A percentile compares a stretch with the other conserved stretches of the same genome.
phyloP scores from a whole-genome alignment of 176 grass and related monocot species.

The Phoenix dactylifera region DNA sequence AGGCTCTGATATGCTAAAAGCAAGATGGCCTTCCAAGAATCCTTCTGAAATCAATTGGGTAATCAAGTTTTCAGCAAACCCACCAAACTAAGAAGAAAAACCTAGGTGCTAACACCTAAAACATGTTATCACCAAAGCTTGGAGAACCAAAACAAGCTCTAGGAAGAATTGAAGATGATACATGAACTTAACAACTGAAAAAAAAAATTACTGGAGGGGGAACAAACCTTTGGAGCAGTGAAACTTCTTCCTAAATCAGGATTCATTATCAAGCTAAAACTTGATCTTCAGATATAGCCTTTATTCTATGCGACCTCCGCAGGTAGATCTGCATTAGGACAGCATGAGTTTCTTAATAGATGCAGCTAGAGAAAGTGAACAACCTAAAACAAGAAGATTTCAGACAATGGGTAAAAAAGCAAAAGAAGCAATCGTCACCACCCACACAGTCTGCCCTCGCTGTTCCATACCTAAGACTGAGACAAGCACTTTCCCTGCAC shows the following conservation, averaged over 20 bases:
- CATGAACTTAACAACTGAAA: too few species aligned
- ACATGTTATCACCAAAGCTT: too few species aligned
- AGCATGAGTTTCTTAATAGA: too few species aligned
- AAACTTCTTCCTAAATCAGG: conserved; percentile 41
- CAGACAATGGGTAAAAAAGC: neutral
- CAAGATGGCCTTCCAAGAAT: conserved; percentile 82
- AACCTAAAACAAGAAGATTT: conserved; percentile 11
- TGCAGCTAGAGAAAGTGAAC: neutral
- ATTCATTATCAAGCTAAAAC: conserved; percentile 47
- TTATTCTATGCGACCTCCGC: neutral
- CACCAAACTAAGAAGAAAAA: neutral
- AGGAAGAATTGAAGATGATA: too few species aligned
- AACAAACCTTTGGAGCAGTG: conserved; percentile 38
- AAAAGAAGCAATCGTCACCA: neutral
- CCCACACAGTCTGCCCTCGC: neutral
- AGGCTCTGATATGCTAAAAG: conserved; percentile 94
- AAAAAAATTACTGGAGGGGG: too few species aligned
- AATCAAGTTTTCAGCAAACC: conserved; percentile 19
- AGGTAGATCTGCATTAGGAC: neutral
- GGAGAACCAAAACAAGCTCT: too few species aligned
- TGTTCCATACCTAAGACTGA: neutral
- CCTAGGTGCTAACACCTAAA: too few species aligned
- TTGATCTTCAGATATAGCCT: conserved; percentile 5
- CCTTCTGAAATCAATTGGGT: conserved; percentile 42
- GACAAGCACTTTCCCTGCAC: neutral